These are phyloP conservation scores for Acacia crassicarpa DNA, from an alignment of 306 rosid genomes.

Conservation along the genomic window DNA sequence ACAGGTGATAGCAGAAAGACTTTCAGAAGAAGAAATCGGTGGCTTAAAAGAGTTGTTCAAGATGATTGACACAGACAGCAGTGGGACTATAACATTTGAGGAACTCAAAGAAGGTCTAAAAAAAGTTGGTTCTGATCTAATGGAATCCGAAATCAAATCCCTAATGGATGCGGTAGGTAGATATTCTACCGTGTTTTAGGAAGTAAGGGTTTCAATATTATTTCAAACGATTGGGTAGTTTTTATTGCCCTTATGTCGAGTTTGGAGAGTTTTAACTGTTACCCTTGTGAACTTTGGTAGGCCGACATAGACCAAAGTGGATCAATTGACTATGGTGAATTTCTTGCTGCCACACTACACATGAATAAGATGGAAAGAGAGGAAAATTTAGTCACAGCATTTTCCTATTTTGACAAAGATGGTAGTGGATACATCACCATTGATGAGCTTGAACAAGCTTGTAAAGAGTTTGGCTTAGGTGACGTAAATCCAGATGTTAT, in stretches of 20 bases:
- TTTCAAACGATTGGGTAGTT: not conserved
- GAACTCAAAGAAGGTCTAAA: slow-evolving; percentile 79
- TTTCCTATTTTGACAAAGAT: slow-evolving; percentile 84
- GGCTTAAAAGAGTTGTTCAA: slow-evolving; percentile 85
- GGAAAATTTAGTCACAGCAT: slow-evolving; percentile 83
- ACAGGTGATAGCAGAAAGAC: slow-evolving; percentile 88
- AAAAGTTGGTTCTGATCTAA: slow-evolving; percentile 79
- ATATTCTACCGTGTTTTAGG: slow-evolving; percentile 27
- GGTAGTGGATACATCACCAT: slow-evolving; percentile 85
- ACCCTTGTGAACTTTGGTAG: slow-evolving; percentile 43
- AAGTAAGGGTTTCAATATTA: not conserved
- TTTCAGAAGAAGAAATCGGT: slow-evolving; percentile 94
- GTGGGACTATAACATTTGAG: slow-evolving; percentile 86
- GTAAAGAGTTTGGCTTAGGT: slow-evolving; percentile 75
- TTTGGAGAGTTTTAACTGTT: slow-evolving; percentile 5
- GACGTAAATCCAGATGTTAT: slow-evolving; percentile 76
- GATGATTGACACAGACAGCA: slow-evolving; percentile 83
- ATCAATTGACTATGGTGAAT: slow-evolving; percentile 88
- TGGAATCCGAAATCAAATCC: slow-evolving; percentile 83
- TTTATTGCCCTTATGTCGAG: slow-evolving; percentile 17
- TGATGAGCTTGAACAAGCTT: slow-evolving; percentile 85
- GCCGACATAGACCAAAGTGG: slow-evolving; percentile 92
- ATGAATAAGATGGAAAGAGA: slow-evolving; percentile 89
- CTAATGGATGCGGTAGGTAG: slow-evolving; percentile 85
- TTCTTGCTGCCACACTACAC: slow-evolving; percentile 91